These are phyloP conservation scores for Wickerhamomyces chambardii DNA, from an alignment of 805 yeast genomes.

Conservation along the genomic window DNA sequence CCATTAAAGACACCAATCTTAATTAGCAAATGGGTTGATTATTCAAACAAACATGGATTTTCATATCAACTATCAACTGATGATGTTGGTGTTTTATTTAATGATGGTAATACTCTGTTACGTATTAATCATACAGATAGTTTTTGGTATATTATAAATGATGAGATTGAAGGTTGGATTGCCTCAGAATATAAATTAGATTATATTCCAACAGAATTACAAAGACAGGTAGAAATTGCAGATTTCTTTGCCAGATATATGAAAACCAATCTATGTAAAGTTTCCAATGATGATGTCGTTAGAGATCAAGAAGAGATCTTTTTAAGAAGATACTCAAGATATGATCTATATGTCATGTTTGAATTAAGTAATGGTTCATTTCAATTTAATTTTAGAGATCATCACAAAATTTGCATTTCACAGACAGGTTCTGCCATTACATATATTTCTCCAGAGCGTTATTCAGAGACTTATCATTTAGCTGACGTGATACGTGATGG, in stretches of 20 bases:
- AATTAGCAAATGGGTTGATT: conserved; percentile 96
- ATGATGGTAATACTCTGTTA: conserved; percentile 75
- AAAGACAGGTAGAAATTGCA: conserved; percentile 75
- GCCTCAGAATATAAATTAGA: conserved; percentile 35
- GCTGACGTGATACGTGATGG: conserved; percentile 38
- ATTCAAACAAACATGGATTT: conserved; percentile 91
- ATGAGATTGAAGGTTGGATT: conserved; percentile 42
- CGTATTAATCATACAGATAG: conserved; percentile 56
- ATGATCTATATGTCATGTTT: conserved; percentile 79
- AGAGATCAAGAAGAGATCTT: conserved; percentile 58
- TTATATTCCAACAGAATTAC: conserved; percentile 36
- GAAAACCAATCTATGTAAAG: conserved; percentile 83
- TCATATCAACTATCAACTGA: conserved; percentile 89
- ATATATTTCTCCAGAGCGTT: conserved; percentile 71
- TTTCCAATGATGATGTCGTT: conserved; percentile 50
- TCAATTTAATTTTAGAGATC: conserved; percentile 95
- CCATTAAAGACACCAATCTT: conserved; percentile 46
- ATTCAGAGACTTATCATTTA: conserved; percentile 57
- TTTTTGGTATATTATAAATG: conserved; percentile 53
- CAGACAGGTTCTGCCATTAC: conserved; percentile 70
- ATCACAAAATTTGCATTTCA: conserved; percentile 77
- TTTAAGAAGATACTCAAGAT: conserved; percentile 76
- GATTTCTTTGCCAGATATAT: conserved; percentile 86
- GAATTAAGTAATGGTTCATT: conserved; percentile 86
- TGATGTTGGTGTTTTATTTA: conserved; percentile 84